These are phyloP conservation scores for Thuidium tamariscinum DNA, from an alignment of 225 moss, liverwort and hornwort genomes.

Conservation along the genomic window DNA sequence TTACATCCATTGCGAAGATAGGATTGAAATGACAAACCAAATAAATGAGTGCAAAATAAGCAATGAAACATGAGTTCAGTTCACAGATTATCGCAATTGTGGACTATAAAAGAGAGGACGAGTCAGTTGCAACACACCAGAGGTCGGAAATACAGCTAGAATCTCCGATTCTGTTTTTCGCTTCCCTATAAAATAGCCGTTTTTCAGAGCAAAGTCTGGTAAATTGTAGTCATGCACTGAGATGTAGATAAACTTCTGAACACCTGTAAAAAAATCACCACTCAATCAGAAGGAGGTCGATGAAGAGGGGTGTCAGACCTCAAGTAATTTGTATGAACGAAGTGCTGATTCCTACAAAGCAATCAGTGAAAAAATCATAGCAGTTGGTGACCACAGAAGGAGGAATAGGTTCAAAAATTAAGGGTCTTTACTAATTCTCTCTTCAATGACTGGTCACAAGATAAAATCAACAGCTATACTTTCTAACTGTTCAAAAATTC, in stretches of 20 bases:
- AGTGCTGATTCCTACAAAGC: neutral
- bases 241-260: constrained; percentile 71
- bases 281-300: neutral
- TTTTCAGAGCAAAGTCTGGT: constrained; percentile 60
- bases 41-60: neutral
- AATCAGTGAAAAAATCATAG: neutral
- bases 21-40: neutral
- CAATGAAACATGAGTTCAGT: neutral
- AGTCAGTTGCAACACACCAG: constrained; percentile 16
- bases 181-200: constrained; percentile 79
- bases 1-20: neutral
- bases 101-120: neutral
- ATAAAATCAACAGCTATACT: neutral
- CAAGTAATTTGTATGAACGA: neutral
- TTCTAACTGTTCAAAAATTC: neutral
- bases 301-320: neutral
- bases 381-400: neutral
- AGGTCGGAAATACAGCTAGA: constrained; percentile 38
- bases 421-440: neutral
- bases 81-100: neutral
- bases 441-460: neutral
- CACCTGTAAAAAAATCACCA: constrained; percentile 27
- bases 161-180: constrained; percentile 60
- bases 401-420: neutral
- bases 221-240: constrained; percentile 88